phyloP scores from a whole-genome alignment of 2,329 filamentous ascomycete genomes.

The Gliomastix tumulicola region DNA sequence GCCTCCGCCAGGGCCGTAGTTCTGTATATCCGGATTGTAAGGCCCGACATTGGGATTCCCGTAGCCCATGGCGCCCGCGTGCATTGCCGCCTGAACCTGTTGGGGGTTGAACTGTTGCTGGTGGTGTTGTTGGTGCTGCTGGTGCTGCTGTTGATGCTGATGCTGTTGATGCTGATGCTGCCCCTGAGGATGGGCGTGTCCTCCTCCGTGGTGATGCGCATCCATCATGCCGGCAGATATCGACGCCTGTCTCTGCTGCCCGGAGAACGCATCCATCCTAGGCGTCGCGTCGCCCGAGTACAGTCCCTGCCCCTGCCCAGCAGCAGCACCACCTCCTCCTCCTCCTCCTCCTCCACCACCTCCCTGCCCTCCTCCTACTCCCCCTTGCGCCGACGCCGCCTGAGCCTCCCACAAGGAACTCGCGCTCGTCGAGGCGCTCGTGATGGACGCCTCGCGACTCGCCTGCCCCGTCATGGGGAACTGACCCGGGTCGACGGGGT shows the following conservation, averaged over 20 bases:
- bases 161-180: slow-evolving; percentile 1
- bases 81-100: background rate
- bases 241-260: too few species aligned
- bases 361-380: too few species aligned
- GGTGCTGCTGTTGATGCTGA: slow-evolving; percentile 1
- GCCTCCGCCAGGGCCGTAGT: too few species aligned
- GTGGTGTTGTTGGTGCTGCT: too few species aligned
- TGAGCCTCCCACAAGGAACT: slow-evolving; percentile 25
- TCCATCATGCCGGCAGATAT: too few species aligned
- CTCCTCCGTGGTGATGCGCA: too few species aligned
- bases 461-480: slow-evolving; percentile 20
- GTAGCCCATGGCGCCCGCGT: background rate
- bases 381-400: too few species aligned
- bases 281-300: slow-evolving; percentile 2
- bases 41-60: background rate
- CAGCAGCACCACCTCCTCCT: slow-evolving; percentile 9
- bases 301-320: slow-evolving; percentile 4
- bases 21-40: too few species aligned
- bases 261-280: slow-evolving; percentile 7
- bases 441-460: slow-evolving; percentile 22
- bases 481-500: slow-evolving; percentile 16
- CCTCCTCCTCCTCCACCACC: slow-evolving; percentile 10
- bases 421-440: slow-evolving; percentile 20
- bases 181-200: background rate
- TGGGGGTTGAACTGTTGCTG: background rate